These are phyloP conservation scores for Aspergillus texensis DNA, from an alignment of 2,329 filamentous ascomycete species.

Conservation along the genomic window DNA sequence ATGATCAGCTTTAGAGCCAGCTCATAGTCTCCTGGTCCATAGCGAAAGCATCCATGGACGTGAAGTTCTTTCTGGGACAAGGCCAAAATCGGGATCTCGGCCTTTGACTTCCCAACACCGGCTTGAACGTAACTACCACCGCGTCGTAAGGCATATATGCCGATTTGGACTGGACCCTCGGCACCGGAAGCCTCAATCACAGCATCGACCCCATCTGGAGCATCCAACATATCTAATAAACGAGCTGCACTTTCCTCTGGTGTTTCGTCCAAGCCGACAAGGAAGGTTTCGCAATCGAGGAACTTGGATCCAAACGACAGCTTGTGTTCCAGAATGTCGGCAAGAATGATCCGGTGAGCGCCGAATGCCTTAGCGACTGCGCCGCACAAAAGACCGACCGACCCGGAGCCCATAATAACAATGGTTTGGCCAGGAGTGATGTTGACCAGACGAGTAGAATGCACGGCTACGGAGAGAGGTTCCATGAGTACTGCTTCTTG, in stretches of 20 bases:
- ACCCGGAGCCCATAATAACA: conserved; percentile 63
- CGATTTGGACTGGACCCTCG: conserved; percentile 46
- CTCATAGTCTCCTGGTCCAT: conserved; percentile 34
- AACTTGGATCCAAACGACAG: conserved; percentile 53
- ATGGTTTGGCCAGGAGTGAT: conserved; percentile 41
- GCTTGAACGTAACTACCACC: conserved; percentile 33
- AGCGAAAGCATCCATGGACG: conserved; percentile 33
- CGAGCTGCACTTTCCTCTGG: conserved; percentile 21
- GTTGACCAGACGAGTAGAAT: conserved; percentile 41
- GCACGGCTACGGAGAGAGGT: conserved; percentile 50
- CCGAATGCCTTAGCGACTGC: conserved; percentile 65
- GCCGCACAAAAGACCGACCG: conserved; percentile 63
- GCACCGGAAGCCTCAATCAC: conserved; percentile 48
- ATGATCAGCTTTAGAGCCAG: conserved; percentile 40
- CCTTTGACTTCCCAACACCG: conserved; percentile 40
- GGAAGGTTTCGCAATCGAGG: neutral
- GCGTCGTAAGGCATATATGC: conserved; percentile 37
- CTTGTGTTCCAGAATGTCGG: conserved; percentile 62
- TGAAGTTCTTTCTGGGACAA: conserved; percentile 35
- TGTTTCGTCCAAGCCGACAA: conserved; percentile 27
- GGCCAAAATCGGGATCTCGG: conserved; percentile 36
- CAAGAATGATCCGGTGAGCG: conserved; percentile 61
- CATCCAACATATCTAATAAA: conserved; percentile 43
- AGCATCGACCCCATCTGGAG: conserved; percentile 38
- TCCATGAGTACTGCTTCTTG: conserved; percentile 50